Evolutionary conservation across 768 basidiomycete species (phyloP), one percentile per base, ranked within the genome.

Genomic region (Suillus hirtellus): DNA sequence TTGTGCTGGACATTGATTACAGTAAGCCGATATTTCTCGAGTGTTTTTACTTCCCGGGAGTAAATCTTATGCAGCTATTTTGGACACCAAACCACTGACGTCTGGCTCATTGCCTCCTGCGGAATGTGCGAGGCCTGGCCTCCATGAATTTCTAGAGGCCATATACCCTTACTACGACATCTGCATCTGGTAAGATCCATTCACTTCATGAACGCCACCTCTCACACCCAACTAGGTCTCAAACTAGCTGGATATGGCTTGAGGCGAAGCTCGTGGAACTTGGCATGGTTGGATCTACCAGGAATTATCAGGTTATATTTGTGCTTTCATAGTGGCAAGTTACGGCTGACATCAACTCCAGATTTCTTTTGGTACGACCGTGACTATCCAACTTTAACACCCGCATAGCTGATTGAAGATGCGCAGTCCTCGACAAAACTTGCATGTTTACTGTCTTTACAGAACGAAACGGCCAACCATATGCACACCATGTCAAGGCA

Each of bases 381-480:
- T 24, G 21, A 49, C 34, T 38, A n/a, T 53, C 11, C 46, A 49
- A 27, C 49, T 49, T n/a, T 60, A 31, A 11, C 44, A 10, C 8
- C 27, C 42, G 12, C 34, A 24, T 27, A 24, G 35, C n/a, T 61
- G 60, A 54, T 55, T 37, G 62, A 62, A 68, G 53, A 47, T 69
- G 50, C n/a, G 66, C 73, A 86, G 93, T 95, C 0, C 80, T 95
- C 27, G 95, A 96, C 80, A 90, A 93, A 72, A 90, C 86, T 1
- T 85, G 84, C 64, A 96, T 96, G 94, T 96, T 95, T 74, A 89
- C 88, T 5, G 90, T 95, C 2, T 94, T 93, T 74, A 85, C 86
- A 1, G 85, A 86, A 67, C 80, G 88, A 35, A 86, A 92, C 60
- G 87, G 83, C 4, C 87, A 92, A 71, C 82, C 87, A 9, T 92